Evolutionary conservation across 345 rosid genomes (phyloP).

Genomic region (Salix dunnii): DNA sequence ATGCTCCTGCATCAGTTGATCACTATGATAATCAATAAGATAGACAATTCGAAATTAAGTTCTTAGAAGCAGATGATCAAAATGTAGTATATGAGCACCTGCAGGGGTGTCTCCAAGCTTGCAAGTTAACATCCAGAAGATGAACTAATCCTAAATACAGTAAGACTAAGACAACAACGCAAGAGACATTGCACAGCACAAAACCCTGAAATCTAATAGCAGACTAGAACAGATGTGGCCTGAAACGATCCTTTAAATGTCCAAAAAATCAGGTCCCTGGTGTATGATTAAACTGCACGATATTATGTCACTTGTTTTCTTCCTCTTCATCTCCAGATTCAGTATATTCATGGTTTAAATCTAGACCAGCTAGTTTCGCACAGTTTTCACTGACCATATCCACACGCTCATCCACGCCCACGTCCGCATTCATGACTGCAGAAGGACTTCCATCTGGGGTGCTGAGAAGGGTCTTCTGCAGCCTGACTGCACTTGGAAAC

Average conservation of each 20-base stretch:
- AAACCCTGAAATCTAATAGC: too few species aligned
- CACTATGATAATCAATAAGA: too few species aligned
- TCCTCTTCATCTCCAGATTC: neutral
- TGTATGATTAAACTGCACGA: neutral
- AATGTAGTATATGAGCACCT: too few species aligned
- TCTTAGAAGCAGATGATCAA: too few species aligned
- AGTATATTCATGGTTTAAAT: constrained; percentile 6
- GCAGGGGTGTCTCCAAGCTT: neutral
- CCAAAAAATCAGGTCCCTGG: neutral
- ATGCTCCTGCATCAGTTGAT: too few species aligned
- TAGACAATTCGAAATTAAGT: too few species aligned
- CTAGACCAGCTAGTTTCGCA: neutral
- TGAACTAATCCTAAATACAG: neutral
- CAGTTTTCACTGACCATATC: neutral
- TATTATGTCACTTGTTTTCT: neutral
- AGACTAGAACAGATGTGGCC: neutral
- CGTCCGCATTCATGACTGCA: neutral
- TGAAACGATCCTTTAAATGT: neutral
- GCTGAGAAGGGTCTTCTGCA: constrained; percentile 12
- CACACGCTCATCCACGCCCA: neutral
- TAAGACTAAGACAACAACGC: neutral
- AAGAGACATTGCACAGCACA: too few species aligned
- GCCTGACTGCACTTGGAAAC: constrained; percentile 17
- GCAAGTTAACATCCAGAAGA: neutral
- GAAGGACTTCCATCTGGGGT: neutral